phyloP scores from a whole-genome alignment of 1,284 basidiomycete species.

The Marasmius oreades region DNA sequence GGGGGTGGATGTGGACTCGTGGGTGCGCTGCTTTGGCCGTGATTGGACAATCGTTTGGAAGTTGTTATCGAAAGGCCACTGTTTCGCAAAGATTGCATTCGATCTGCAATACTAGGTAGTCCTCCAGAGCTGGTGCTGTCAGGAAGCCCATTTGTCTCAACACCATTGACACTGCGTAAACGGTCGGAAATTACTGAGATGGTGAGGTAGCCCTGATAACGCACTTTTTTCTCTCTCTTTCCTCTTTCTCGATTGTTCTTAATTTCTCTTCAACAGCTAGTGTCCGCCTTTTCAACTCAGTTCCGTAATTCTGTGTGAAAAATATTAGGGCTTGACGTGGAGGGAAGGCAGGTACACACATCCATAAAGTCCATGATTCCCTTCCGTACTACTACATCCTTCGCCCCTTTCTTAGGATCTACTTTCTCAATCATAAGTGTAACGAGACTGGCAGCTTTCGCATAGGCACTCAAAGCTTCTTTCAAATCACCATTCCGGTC shows the following conservation, averaged over 20 bases:
- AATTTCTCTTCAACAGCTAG: conserved; percentile 56
- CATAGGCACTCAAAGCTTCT: conserved; percentile 53
- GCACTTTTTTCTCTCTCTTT: conserved; percentile 40
- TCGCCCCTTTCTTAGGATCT: conserved; percentile 49
- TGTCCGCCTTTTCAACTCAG: conserved; percentile 44
- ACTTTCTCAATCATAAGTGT: conserved; percentile 53
- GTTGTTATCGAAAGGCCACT: conserved; percentile 55
- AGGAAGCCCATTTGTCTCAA: conserved; percentile 17
- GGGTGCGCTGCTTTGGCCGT: conserved; percentile 31
- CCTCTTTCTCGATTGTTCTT: conserved; percentile 48
- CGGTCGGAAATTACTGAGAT: conserved; percentile 7
- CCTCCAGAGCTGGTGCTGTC: conserved; percentile 36
- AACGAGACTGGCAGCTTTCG: conserved; percentile 56
- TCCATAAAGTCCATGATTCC: conserved; percentile 59
- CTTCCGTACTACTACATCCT: conserved; percentile 52
- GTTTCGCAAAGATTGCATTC: conserved; percentile 65
- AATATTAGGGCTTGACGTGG: conserved; percentile 17
- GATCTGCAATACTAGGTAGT: conserved; percentile 65
- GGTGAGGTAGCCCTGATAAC: conserved; percentile 16
- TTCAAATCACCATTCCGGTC: conserved; percentile 58
- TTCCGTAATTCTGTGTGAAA: conserved; percentile 46
- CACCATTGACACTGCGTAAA: conserved; percentile 10
- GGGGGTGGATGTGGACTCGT: conserved; percentile 22
- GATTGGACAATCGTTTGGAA: conserved; percentile 52
- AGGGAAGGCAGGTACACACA: conserved; percentile 34